Base-by-base conservation (phyloP, 2,329 filamentous ascomycete genomes). In the Aschersonia sp. region DNA sequence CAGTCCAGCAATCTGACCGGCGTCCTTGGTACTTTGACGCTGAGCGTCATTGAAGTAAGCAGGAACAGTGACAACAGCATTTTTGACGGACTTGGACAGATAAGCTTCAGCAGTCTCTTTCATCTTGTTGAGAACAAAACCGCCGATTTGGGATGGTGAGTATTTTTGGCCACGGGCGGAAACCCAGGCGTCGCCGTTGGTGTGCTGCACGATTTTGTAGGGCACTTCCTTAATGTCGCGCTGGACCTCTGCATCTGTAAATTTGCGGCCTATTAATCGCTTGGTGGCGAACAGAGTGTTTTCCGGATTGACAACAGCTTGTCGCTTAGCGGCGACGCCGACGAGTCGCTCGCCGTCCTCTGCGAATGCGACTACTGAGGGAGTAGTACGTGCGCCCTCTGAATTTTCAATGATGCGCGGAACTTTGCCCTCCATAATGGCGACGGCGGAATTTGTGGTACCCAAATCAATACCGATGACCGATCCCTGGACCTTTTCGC, bases 31-130 rank as follows among this genome's bases (percentile, higher is more conserved):
- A 58, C 88, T 88, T 72, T 96, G 90, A 72, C 89, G 86, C 74
- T 97, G 89, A 51, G 87, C 89, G 70, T 97, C 89, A 71, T 97
- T 97, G 80, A 97, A 97, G 78, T 97, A 97, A 60, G 89, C 89
- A 54, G 89, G 89, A 39, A 96, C 89, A 52, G 90, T 97, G 58
- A 97, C 90, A 52, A 97, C 90, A 59, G 88, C 90, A 65, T 97
- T 95, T 79, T 94, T 92, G 62, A 94, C 72, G 51, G 80, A 79
- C 76, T 88, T 94, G 71, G 85, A 81, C 56, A 95, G 79, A 73
- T 94, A 95, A 53, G 85, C 76, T 75, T 96, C 89, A 55, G 90
- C 90, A 46, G 90, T 97, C 78, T 96, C 90, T 81, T 94, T 96
- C 90, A 96, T 96, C 81, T 97, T 96, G 69, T 88, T 83, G 60